These are phyloP conservation scores for Chaetoceros muelleri DNA, from an alignment of 108 stramenopile species.

Conservation along the genomic window DNA sequence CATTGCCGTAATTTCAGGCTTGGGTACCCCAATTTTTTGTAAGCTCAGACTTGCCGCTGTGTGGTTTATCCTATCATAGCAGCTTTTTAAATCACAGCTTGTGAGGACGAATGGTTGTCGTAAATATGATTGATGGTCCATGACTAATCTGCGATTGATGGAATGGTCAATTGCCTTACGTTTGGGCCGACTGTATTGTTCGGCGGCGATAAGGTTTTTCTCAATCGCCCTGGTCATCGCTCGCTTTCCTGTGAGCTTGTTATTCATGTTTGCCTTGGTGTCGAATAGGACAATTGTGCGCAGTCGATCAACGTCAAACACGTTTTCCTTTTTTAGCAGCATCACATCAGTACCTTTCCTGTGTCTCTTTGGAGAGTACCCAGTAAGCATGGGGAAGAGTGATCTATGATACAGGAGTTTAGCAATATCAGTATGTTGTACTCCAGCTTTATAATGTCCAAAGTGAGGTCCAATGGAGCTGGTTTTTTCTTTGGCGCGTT, in stretches of 20 bases:
- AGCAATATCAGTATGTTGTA: neutral
- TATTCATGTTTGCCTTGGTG: conserved; percentile 1
- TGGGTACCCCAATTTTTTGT: conserved; percentile 7
- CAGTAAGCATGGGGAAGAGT: conserved; percentile 1
- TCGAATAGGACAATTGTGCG: conserved; percentile 9
- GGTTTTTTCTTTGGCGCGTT: neutral
- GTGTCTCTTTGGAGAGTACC: conserved; percentile 3
- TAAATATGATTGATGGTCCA: neutral
- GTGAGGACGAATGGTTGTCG: neutral
- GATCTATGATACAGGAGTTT: neutral
- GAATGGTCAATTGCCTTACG: neutral
- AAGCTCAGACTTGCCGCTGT: conserved; percentile 4
- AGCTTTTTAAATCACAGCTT: neutral
- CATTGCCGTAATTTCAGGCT: neutral
- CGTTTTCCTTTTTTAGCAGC: conserved; percentile 8
- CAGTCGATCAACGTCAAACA: neutral
- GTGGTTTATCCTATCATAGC: conserved; percentile 17
- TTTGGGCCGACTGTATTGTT: neutral
- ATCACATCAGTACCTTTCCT: conserved; percentile 5
- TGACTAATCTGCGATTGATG: neutral
- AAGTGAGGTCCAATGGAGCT: neutral
- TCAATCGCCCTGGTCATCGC: conserved; percentile 1
- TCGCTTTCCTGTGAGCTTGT: conserved; percentile 3
- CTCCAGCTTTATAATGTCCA: neutral
- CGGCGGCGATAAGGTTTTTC: neutral